Percentiles rank a stretch among this genome's conserved stretches.
Conservation (phyloP, 176 grass and related monocot genomes). For the Lolium perenne region DNA sequence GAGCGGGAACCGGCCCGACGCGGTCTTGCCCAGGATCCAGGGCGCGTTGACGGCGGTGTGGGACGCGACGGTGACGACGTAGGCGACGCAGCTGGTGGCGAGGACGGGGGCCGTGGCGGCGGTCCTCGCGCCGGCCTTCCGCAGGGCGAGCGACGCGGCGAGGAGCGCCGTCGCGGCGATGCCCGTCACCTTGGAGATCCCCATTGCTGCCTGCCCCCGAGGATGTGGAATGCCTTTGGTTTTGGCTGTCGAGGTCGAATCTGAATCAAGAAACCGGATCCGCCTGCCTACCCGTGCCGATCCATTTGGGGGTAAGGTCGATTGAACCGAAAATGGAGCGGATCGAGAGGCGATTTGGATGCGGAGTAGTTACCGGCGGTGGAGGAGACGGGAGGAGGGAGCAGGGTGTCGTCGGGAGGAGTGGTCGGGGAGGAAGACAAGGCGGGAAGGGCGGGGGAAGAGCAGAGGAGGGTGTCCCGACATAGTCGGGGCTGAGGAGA, state of each 20-base stretch:
- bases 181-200: constrained; percentile 70
- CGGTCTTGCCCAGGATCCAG: constrained; percentile 81
- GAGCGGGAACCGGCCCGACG: constrained; percentile 64
- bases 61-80: constrained; percentile 65
- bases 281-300: background rate
- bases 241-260: background rate
- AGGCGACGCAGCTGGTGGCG: constrained; percentile 56
- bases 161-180: constrained; percentile 55
- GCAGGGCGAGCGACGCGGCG: constrained; percentile 45
- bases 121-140: constrained; percentile 39
- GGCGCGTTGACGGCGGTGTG: constrained; percentile 76
- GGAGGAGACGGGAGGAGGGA: background rate
- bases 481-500: background rate
- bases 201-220: constrained; percentile 43
- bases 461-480: background rate
- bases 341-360: constrained; percentile 2
- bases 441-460: background rate
- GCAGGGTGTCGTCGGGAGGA: background rate
- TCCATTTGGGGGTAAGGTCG: background rate
- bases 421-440: constrained; percentile 2
- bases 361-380: background rate
- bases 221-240: background rate
- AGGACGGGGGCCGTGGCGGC: constrained; percentile 52
- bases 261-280: constrained; percentile 5
- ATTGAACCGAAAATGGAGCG: background rate